phyloP scores from a whole-genome alignment of 176 grass and related monocot genomes.

The Ananas comosus region DNA sequence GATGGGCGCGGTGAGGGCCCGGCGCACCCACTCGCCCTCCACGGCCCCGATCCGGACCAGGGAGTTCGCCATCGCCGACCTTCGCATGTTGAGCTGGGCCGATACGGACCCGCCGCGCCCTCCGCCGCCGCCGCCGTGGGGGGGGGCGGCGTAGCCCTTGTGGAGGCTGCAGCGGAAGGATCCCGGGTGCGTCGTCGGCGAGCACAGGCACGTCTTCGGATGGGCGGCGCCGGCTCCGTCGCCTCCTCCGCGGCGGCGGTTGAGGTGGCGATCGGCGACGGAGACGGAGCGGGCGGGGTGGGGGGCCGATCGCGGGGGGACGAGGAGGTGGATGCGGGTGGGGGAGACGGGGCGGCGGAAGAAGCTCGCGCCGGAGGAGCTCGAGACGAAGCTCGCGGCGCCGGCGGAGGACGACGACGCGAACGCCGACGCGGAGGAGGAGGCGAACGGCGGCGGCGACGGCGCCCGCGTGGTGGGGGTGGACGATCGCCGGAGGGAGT shows the following conservation, averaged over 20 bases:
- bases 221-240: neutral
- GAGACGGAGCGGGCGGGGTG: neutral
- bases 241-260: neutral
- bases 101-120: slow-evolving; percentile 1
- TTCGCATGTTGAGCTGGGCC: slow-evolving; percentile 24
- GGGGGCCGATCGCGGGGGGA: neutral
- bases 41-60: slow-evolving; percentile 47
- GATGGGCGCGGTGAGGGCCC: slow-evolving; percentile 42
- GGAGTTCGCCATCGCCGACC: slow-evolving; percentile 53
- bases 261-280: neutral
- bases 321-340: neutral
- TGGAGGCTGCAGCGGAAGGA: slow-evolving; percentile 69
- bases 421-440: neutral
- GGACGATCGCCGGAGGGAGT: neutral
- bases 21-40: slow-evolving; percentile 45
- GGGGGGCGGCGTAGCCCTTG: neutral
- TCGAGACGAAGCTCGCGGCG: neutral
- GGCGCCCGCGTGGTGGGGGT: neutral
- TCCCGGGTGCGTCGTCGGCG: slow-evolving; percentile 59
- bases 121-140: too few relatives aligned
- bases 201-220: slow-evolving; percentile 48
- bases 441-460: neutral
- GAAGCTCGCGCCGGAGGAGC: neutral
- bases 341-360: neutral
- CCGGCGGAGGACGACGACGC: neutral